Percentiles rank a stretch among this genome's conserved stretches.
phyloP scores from a whole-genome alignment of 2,329 filamentous ascomycete genomes.

The Didymella pomorum region DNA sequence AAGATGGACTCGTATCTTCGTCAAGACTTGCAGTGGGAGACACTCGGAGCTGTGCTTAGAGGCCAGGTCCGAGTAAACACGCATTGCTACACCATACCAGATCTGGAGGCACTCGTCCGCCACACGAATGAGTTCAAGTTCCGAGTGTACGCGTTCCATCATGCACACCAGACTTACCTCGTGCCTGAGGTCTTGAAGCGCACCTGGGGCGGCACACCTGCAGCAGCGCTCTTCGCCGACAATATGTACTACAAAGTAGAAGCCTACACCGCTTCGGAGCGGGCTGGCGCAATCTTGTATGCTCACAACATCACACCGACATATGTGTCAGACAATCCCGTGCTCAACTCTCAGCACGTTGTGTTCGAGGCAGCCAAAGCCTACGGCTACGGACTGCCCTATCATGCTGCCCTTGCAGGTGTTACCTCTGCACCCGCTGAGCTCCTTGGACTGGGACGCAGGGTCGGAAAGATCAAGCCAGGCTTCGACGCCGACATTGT shows the following conservation, averaged over 20 bases:
- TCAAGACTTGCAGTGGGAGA: conserved; percentile 69
- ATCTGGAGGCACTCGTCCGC: conserved; percentile 73
- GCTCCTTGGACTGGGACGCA: conserved; percentile 50
- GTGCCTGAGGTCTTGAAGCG: conserved; percentile 66
- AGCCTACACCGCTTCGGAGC: conserved; percentile 69
- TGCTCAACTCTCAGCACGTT: conserved; percentile 74
- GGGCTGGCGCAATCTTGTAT: conserved; percentile 71
- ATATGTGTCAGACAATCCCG: conserved; percentile 64
- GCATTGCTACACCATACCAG: conserved; percentile 75
- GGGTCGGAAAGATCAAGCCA: conserved; percentile 52
- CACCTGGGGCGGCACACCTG: conserved; percentile 50
- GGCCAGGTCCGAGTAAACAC: conserved; percentile 75
- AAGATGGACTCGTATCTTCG: conserved; percentile 67
- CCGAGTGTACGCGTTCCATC: conserved; percentile 71
- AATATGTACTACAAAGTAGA: conserved; percentile 78
- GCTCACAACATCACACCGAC: conserved; percentile 71
- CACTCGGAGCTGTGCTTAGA: conserved; percentile 67
- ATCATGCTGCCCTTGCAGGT: conserved; percentile 49
- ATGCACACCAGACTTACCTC: conserved; percentile 72
- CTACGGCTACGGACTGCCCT: conserved; percentile 52
- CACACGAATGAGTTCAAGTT: conserved; percentile 78
- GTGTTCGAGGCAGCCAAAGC: conserved; percentile 64
- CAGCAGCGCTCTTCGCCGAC: conserved; percentile 70
- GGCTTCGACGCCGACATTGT: conserved; percentile 55
- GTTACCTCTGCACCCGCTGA: conserved; percentile 53